Conservation (phyloP, 768 basidiomycete species). For the Leccinum uliginosum region DNA sequence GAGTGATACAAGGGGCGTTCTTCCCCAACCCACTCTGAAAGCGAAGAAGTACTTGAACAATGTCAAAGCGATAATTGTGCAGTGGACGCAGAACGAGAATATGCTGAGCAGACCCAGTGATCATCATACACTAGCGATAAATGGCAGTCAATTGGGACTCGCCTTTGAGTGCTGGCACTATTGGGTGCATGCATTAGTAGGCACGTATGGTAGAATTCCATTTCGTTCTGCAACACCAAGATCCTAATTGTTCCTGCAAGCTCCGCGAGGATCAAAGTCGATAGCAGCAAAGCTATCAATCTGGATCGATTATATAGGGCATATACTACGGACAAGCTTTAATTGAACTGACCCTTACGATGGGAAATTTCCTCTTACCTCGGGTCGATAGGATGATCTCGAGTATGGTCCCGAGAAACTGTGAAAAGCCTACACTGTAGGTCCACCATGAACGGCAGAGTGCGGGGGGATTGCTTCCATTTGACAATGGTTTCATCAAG, state of each 20-base stretch:
- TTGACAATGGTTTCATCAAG: slow-evolving; percentile 3
- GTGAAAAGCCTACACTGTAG: slow-evolving; percentile 3
- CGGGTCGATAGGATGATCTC: slow-evolving; percentile 17
- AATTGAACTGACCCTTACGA: background rate
- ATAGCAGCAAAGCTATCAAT: slow-evolving; percentile 5
- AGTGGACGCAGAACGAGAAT: slow-evolving; percentile 15
- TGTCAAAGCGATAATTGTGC: slow-evolving; percentile 12
- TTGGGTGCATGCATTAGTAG: background rate
- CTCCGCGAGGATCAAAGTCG: slow-evolving; percentile 5
- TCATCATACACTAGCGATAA: background rate
- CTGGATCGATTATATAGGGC: slow-evolving; percentile 19
- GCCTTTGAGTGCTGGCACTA: slow-evolving; percentile 3
- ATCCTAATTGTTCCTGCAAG: background rate
- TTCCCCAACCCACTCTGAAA: slow-evolving; percentile 14
- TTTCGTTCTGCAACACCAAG: background rate
- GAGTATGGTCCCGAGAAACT: slow-evolving; percentile 10
- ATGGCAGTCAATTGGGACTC: background rate
- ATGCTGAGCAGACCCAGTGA: slow-evolving; percentile 5
- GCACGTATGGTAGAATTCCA: slow-evolving; percentile 3
- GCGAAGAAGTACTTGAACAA: slow-evolving; percentile 15
- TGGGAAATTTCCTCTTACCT: slow-evolving; percentile 1
- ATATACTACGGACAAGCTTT: slow-evolving; percentile 9
- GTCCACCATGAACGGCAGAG: slow-evolving; percentile 10
- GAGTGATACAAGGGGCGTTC: slow-evolving; percentile 20
- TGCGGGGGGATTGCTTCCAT: slow-evolving; percentile 7